Conservation (phyloP, 495 filamentous ascomycete genomes). For the Haplographium delicatum region DNA sequence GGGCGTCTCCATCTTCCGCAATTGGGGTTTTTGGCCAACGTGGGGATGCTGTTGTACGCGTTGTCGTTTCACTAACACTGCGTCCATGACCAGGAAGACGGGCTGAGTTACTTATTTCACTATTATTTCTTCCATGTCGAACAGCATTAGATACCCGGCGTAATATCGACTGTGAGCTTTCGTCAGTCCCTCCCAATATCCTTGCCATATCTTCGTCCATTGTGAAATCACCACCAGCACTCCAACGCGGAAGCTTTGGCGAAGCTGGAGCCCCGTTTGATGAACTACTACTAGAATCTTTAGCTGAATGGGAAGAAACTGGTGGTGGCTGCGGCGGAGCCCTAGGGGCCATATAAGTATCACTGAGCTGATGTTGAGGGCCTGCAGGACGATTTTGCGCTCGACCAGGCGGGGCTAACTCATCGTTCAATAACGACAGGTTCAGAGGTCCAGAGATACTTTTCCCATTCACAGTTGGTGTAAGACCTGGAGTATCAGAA, state of each 20-base stretch:
- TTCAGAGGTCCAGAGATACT: constrained; percentile 22
- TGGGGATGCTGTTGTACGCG: constrained; percentile 47
- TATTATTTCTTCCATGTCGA: constrained; percentile 87
- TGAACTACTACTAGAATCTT: constrained; percentile 53
- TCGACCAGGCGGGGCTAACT: constrained; percentile 19
- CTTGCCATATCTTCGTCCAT: constrained; percentile 90
- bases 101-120: constrained; percentile 43
- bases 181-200: constrained; percentile 65
- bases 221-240: constrained; percentile 68
- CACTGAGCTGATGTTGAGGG: constrained; percentile 42
- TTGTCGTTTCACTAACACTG: constrained; percentile 50
- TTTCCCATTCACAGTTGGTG: constrained; percentile 37
- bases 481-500: constrained; percentile 23
- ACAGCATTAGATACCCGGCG: constrained; percentile 88
- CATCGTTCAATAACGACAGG: constrained; percentile 13
- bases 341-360: constrained; percentile 59
- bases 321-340: constrained; percentile 55
- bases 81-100: constrained; percentile 39
- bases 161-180: constrained; percentile 67
- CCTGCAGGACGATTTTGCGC: constrained; percentile 20
- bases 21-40: constrained; percentile 71
- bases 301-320: constrained; percentile 35
- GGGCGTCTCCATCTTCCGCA: constrained; percentile 54
- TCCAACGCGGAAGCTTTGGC: constrained; percentile 70
- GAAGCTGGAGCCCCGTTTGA: constrained; percentile 39